Base-by-base conservation (phyloP, 108 stramenopile genomes). In the Epipyxis sp. region DNA sequence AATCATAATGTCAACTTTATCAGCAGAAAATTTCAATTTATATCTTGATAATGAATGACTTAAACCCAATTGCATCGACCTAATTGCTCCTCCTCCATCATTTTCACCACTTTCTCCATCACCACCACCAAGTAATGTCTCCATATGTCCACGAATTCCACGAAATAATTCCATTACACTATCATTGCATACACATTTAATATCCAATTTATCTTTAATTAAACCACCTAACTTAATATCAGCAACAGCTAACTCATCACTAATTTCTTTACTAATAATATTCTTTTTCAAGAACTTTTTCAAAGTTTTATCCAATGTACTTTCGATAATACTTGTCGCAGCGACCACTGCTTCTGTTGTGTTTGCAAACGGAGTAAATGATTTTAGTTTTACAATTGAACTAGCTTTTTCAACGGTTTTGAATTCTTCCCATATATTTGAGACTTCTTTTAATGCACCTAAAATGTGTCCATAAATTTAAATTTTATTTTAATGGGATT, bases 1-100 rank as follows among this genome's bases (percentile, higher is more conserved):
- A 77, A 99, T 95, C 99, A 99, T 99, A 42, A 96, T 98, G 88
- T 99, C 99, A 42, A 98, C 97, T 88, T 98, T 98, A 83, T 98
- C 99, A 3, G 97, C 94, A 37, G 92, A 94, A 80, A 99, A 99
- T 89, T 99, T 99, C 81, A 99, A 90, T 87, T 99, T 99, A 89
- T 98, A 99, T 39, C 99, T 88, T 59, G 91, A 91, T 13, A 98
- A 88, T 1, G 92, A 93, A 87, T 99, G 99, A 58, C 89, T 90
- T 43, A 99, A 85, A 59, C 99, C 99, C 41, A 98, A 85, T 74
- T 93, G 92, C 97, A 98, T 98, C 58, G 84, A 81, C 43, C 59
- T 59, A 44, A 90, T 54, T 32, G 46, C 25, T 43, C 83, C 86
- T 25, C 69, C 76, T 30, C 78, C 82, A 25, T 83, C 85, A 6